These are phyloP conservation scores for Mucor indicus DNA, from an alignment of 371 early-diverging fungal genomes.

Conservation along the genomic window DNA sequence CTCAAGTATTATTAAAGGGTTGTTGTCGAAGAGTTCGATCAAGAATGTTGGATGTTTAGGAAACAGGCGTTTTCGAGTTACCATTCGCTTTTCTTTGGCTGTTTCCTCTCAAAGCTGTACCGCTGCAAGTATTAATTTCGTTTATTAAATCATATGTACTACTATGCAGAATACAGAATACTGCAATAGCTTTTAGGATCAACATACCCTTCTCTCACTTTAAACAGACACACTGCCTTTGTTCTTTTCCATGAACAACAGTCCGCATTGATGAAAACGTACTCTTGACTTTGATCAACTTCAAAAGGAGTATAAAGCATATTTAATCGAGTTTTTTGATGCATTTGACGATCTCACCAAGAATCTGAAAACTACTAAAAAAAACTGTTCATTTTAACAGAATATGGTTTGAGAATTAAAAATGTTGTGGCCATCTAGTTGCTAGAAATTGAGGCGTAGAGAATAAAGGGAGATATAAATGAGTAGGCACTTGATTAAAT, in stretches of 20 bases:
- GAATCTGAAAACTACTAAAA: too few species aligned
- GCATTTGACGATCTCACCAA: too few species aligned
- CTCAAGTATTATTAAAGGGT: slow-evolving; percentile 9
- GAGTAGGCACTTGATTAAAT: too few species aligned
- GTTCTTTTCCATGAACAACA: slow-evolving; percentile 7
- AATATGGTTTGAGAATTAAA: too few species aligned
- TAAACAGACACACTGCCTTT: slow-evolving; percentile 3
- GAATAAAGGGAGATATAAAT: too few species aligned
- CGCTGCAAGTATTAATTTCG: slow-evolving; percentile 11
- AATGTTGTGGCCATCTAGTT: too few species aligned
- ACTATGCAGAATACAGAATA: slow-evolving; percentile 8
- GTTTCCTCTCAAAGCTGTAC: slow-evolving; percentile 15
- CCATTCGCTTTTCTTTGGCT: slow-evolving; percentile 10
- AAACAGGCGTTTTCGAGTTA: slow-evolving; percentile 11
- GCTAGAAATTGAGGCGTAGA: too few species aligned
- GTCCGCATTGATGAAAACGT: too few species aligned
- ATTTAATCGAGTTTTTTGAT: too few species aligned
- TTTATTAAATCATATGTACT: slow-evolving; percentile 17
- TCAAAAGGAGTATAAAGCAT: too few species aligned
- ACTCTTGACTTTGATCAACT: too few species aligned
- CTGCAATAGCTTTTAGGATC: slow-evolving; percentile 10
- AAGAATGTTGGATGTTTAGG: slow-evolving; percentile 11
- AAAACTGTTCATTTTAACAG: too few species aligned
- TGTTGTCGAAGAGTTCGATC: slow-evolving; percentile 12
- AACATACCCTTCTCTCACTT: slow-evolving; percentile 8